Evolutionary conservation across 148 eudicot species (phyloP).

Genomic region (Oxyria digyna): DNA sequence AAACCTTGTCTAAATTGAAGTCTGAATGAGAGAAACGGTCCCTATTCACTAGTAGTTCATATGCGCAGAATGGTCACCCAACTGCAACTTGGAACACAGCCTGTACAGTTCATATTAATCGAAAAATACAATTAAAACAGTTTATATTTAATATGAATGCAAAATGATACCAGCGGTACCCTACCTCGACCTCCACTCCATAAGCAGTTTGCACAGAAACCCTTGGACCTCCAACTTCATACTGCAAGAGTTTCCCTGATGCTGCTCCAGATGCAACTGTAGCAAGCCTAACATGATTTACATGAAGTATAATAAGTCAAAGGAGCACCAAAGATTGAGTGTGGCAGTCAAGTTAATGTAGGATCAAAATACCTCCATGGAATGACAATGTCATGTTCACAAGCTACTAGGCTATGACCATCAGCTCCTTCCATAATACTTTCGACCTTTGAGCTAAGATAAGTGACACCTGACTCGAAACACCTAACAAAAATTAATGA

Average conservation of each 20-base stretch:
- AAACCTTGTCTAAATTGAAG: too few species aligned
- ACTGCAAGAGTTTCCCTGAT: conserved; percentile 88
- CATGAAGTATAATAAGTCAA: conserved; percentile 12
- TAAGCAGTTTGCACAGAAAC: conserved; percentile 99
- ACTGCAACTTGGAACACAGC: too few species aligned
- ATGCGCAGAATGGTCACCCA: too few species aligned
- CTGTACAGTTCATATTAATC: too few species aligned
- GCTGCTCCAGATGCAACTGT: conserved; percentile 99
- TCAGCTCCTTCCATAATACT: conserved; percentile 60
- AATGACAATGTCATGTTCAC: conserved; percentile 51
- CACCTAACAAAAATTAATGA: conserved; percentile 82
- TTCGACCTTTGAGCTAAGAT: conserved; percentile 87
- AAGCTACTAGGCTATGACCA: conserved; percentile 72
- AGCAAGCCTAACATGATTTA: conserved; percentile 54
- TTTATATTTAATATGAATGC: too few species aligned
- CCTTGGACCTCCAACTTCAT: conserved; percentile 95
- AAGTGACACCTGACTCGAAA: conserved; percentile 98
- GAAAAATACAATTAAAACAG: too few species aligned
- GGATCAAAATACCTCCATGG: conserved; percentile 57
- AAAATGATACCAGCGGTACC: not conserved
- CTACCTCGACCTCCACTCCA: conserved; percentile 96
- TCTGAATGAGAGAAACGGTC: too few species aligned
- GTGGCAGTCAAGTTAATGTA: not conserved
- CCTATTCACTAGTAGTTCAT: too few species aligned
- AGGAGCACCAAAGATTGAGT: not conserved